Conservation (phyloP, 192 early-diverging fungal genomes). For the Chytriomyces confervae region DNA sequence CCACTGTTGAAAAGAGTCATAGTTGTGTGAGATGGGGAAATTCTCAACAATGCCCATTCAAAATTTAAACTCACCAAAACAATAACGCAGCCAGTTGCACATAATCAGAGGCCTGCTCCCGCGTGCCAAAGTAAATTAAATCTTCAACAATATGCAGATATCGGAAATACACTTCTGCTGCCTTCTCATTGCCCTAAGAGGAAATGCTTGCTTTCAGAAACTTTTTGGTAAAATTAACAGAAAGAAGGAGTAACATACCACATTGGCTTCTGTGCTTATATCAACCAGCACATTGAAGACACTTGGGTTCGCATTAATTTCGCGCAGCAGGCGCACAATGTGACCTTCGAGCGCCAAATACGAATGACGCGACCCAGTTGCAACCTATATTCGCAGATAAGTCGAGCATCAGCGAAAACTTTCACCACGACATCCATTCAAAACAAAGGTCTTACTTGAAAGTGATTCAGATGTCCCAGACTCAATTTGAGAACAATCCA, state of each 20-base stretch:
- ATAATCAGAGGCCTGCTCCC: conserved; percentile 74
- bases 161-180: conserved; percentile 65
- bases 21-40: neutral
- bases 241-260: conserved; percentile 26
- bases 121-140: conserved; percentile 76
- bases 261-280: conserved; percentile 21
- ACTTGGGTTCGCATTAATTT: conserved; percentile 57
- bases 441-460: conserved; percentile 57
- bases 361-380: conserved; percentile 71
- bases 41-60: neutral
- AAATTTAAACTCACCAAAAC: conserved; percentile 58
- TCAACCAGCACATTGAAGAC: conserved; percentile 32
- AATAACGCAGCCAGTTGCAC: conserved; percentile 70
- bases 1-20: conserved; percentile 2
- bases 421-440: neutral
- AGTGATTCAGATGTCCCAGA: conserved; percentile 71
- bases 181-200: conserved; percentile 40
- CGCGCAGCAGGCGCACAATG: conserved; percentile 65
- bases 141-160: conserved; percentile 79
- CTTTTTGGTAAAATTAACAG: neutral
- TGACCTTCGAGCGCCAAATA: conserved; percentile 69
- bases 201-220: conserved; percentile 30
- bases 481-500: conserved; percentile 69
- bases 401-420: neutral
- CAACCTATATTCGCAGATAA: conserved; percentile 42